A percentile compares a stretch with the other conserved stretches of the same genome.
phyloP scores from a whole-genome alignment of 2,329 filamentous ascomycete species.

The Mariannaea elegans region DNA sequence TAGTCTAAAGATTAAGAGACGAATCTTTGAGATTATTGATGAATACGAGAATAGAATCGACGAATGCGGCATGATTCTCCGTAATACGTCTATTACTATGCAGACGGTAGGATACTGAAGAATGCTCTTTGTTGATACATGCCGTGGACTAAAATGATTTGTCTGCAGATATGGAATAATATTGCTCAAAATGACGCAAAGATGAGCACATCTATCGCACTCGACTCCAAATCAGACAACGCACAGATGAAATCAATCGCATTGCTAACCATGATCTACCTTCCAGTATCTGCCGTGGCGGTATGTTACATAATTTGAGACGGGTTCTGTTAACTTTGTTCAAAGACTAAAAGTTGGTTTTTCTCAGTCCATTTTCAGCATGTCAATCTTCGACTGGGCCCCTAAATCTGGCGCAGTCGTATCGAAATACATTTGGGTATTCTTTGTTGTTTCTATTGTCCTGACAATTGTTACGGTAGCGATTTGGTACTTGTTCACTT shows the following conservation, averaged over 20 bases:
- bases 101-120: conserved; percentile 3
- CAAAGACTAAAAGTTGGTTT: background rate
- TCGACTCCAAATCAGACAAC: conserved; percentile 13
- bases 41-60: conserved; percentile 15
- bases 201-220: conserved; percentile 8
- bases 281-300: conserved; percentile 11
- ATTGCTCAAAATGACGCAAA: conserved; percentile 9
- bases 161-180: conserved; percentile 9
- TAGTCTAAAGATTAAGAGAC: conserved; percentile 3
- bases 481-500: conserved; percentile 5
- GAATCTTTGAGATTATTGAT: conserved; percentile 10
- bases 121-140: no score
- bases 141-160: background rate
- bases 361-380: conserved; percentile 13
- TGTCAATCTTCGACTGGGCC: conserved; percentile 14
- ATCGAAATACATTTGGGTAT: conserved; percentile 19
- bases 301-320: background rate
- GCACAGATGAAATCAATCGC: conserved; percentile 21
- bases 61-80: conserved; percentile 12
- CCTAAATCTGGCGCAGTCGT: background rate
- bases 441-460: conserved; percentile 3
- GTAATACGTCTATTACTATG: conserved; percentile 11
- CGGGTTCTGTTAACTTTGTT: background rate
- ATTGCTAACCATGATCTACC: conserved; percentile 18
- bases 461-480: conserved; percentile 9